phyloP scores from a whole-genome alignment of 2,329 filamentous ascomycete species.

The Aaosphaeria arxii region DNA sequence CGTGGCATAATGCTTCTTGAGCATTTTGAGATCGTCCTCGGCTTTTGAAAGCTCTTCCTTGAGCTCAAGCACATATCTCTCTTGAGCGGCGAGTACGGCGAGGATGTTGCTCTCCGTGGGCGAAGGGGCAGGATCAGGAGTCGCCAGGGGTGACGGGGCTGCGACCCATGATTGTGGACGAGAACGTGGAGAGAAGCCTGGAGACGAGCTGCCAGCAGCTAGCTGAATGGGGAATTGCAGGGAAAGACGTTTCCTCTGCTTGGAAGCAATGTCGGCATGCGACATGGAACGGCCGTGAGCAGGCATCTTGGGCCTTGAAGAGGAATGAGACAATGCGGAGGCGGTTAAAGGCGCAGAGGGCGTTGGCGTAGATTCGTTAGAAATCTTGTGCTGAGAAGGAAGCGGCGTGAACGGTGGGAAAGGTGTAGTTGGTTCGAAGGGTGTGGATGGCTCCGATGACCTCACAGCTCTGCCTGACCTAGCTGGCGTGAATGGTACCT shows the following conservation, averaged over 20 bases:
- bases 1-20: slow-evolving; percentile 81
- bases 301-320: slow-evolving; percentile 6
- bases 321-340: slow-evolving; percentile 6
- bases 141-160: slow-evolving; percentile 23
- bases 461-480: too few species aligned
- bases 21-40: slow-evolving; percentile 68
- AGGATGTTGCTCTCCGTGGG: slow-evolving; percentile 57
- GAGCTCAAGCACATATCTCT: slow-evolving; percentile 84
- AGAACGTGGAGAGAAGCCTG: slow-evolving; percentile 27
- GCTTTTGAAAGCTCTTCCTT: slow-evolving; percentile 85
- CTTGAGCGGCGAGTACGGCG: slow-evolving; percentile 86
- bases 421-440: too few species aligned
- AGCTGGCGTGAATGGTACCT: too few species aligned
- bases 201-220: slow-evolving; percentile 28
- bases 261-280: slow-evolving; percentile 28
- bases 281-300: slow-evolving; percentile 34
- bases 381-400: too few species aligned
- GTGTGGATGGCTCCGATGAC: too few species aligned
- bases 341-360: not conserved
- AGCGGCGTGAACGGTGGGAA: too few species aligned
- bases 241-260: slow-evolving; percentile 45
- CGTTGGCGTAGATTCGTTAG: not conserved
- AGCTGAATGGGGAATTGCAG: slow-evolving; percentile 49
- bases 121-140: slow-evolving; percentile 21
- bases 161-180: slow-evolving; percentile 40